Percentiles rank a stretch among this genome's conserved stretches.
Evolutionary conservation across 352 stramenopile genomes (phyloP).

Genomic region (Thalassiosira hispida): DNA sequence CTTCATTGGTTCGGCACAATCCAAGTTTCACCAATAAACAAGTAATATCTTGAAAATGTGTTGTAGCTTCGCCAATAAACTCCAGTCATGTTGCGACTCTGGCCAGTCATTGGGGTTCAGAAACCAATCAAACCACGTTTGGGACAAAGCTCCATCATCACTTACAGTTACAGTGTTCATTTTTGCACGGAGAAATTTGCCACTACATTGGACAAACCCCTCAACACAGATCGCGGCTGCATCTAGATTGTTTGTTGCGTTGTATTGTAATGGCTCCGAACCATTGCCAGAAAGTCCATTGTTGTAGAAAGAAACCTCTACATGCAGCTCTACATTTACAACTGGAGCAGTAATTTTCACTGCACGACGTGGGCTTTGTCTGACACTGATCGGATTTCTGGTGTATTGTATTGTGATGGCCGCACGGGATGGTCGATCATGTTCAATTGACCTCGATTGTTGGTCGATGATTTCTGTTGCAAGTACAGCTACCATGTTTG

Average conservation of each 20-base stretch:
- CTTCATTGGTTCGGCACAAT: too few species aligned
- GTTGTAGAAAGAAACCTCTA: background rate
- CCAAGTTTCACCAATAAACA: too few species aligned
- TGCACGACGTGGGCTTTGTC: background rate
- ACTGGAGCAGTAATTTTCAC: constrained; percentile 3
- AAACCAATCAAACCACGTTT: too few species aligned
- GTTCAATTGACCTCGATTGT: too few species aligned
- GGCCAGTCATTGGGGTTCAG: too few species aligned
- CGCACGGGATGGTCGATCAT: background rate
- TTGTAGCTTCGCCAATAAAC: too few species aligned
- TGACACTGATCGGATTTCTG: background rate
- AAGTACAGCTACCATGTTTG: too few species aligned
- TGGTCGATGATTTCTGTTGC: too few species aligned
- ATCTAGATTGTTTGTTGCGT: background rate
- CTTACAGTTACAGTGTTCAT: too few species aligned
- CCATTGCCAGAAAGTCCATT: background rate
- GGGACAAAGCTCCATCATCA: too few species aligned
- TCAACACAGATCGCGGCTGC: background rate
- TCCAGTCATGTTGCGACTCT: too few species aligned
- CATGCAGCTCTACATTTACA: background rate
- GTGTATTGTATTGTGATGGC: background rate
- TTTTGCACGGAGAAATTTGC: background rate
- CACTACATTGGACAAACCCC: background rate
- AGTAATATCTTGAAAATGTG: too few species aligned
- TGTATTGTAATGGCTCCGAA: background rate